phyloP scores from a whole-genome alignment of 345 rosid genomes.

The Eucalyptus cloeziana region DNA sequence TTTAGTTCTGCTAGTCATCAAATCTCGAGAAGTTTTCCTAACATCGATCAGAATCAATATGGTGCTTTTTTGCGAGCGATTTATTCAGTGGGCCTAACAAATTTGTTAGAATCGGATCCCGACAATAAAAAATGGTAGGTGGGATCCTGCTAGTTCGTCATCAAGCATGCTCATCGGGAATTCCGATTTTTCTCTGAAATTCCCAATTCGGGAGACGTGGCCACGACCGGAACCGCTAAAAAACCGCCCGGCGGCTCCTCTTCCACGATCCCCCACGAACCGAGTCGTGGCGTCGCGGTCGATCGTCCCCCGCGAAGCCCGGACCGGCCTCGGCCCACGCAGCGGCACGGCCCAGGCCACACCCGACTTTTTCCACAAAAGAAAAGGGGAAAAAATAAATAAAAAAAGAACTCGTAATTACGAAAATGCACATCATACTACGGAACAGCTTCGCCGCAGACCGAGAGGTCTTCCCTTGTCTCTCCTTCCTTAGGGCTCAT shows the following conservation, averaged over 20 bases:
- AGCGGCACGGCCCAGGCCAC: not conserved
- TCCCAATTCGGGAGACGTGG: not conserved
- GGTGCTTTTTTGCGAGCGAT: not conserved
- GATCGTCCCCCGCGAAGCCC: not conserved
- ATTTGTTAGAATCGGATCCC: not conserved
- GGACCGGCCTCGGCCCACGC: not conserved
- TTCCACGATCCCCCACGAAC: not conserved
- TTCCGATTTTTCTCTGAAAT: not conserved
- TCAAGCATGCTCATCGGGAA: not conserved
- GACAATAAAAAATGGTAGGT: not conserved
- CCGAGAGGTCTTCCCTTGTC: not conserved
- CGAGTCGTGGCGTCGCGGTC: not conserved
- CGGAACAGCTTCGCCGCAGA: not conserved
- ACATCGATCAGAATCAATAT: rapidly evolving
- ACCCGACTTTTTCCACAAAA: not conserved
- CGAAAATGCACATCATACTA: not conserved
- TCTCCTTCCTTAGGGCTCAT: not conserved
- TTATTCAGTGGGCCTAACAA: not conserved
- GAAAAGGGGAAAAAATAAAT: not conserved
- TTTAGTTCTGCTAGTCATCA: not conserved
- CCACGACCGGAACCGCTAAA: not conserved
- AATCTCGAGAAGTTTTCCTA: not conserved
- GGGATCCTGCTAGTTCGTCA: not conserved
- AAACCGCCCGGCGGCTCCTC: not conserved
- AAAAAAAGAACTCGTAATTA: not conserved